These are phyloP conservation scores for Trifolium fragiferum DNA, from an alignment of 306 rosid species.

Conservation along the genomic window DNA sequence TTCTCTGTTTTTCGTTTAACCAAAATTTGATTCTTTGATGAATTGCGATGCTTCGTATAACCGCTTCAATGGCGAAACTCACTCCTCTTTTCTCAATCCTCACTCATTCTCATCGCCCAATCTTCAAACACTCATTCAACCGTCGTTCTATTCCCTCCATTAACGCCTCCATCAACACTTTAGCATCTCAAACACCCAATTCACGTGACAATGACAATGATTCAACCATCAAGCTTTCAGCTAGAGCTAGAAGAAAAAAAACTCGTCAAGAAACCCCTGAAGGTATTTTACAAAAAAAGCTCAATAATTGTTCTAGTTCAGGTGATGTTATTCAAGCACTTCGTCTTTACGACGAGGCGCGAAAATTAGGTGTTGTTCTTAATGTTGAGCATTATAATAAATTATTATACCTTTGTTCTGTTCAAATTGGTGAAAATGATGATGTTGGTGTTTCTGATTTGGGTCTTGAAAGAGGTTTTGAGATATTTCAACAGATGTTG, in stretches of 20 bases:
- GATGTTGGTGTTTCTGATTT: not conserved
- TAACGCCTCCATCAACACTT: slow-evolving; percentile 25
- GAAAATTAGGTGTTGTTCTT: slow-evolving; percentile 47
- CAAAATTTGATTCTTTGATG: not conserved
- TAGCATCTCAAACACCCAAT: slow-evolving; percentile 43
- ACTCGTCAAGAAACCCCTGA: slow-evolving; percentile 58
- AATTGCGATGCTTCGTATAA: slow-evolving; percentile 39
- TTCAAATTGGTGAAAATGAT: not conserved
- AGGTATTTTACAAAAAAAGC: slow-evolving; percentile 51
- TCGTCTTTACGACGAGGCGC: slow-evolving; percentile 73
- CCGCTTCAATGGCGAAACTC: slow-evolving; percentile 45
- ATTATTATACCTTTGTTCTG: slow-evolving; percentile 70
- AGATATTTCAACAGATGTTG: slow-evolving; percentile 77
- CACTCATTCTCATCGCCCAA: slow-evolving; percentile 50
- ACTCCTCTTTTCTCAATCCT: slow-evolving; percentile 55
- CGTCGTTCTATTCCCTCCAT: not conserved
- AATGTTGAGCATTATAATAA: slow-evolving; percentile 62
- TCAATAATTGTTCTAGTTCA: slow-evolving; percentile 61
- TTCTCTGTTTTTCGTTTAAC: not conserved
- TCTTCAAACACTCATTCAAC: slow-evolving; percentile 27
- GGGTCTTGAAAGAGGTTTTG: slow-evolving; percentile 71
- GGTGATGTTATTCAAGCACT: slow-evolving; percentile 71
- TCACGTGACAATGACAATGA: slow-evolving; percentile 27
- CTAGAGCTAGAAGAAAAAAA: slow-evolving; percentile 49
- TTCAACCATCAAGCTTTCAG: slow-evolving; percentile 27